phyloP scores from a whole-genome alignment of 2,329 filamentous ascomycete genomes.

The Monilinia laxa region DNA sequence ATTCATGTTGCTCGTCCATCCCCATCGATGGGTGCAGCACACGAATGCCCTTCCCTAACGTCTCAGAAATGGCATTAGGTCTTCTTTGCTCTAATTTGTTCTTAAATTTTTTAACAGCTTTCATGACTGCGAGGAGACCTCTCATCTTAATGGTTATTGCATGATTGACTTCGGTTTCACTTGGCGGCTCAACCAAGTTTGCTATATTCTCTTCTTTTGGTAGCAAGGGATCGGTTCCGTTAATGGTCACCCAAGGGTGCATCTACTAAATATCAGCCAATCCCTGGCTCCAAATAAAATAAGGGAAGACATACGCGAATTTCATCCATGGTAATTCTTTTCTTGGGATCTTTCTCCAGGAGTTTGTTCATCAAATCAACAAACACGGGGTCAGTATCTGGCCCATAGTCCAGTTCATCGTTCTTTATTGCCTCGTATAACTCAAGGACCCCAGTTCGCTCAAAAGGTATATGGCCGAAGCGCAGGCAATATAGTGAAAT shows the following conservation, averaged over 20 bases:
- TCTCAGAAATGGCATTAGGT: constrained; percentile 53
- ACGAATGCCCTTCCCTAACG: constrained; percentile 57
- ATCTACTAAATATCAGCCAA: constrained; percentile 52
- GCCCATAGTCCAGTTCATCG: constrained; percentile 62
- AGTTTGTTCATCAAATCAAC: constrained; percentile 70
- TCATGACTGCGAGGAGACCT: constrained; percentile 70
- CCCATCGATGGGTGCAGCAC: constrained; percentile 51
- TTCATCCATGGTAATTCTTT: constrained; percentile 79
- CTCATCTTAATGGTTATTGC: constrained; percentile 90
- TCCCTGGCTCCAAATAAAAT: constrained; percentile 13
- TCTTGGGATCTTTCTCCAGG: constrained; percentile 80
- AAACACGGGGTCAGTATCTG: constrained; percentile 66
- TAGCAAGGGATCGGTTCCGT: constrained; percentile 74
- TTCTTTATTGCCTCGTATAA: constrained; percentile 85
- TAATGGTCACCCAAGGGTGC: constrained; percentile 89
- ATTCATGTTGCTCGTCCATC: constrained; percentile 46
- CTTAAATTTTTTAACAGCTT: constrained; percentile 89
- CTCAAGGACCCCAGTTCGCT: constrained; percentile 74
- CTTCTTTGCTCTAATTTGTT: constrained; percentile 61
- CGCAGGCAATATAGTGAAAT: constrained; percentile 89
- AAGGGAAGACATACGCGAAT: constrained; percentile 64
- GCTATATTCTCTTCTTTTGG: constrained; percentile 83
- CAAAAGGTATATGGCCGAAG: constrained; percentile 86
- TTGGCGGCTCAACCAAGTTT: constrained; percentile 76
- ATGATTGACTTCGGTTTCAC: constrained; percentile 83